Base-by-base conservation (phyloP, 257 asterid genomes). In the Sherardia arvensis region DNA sequence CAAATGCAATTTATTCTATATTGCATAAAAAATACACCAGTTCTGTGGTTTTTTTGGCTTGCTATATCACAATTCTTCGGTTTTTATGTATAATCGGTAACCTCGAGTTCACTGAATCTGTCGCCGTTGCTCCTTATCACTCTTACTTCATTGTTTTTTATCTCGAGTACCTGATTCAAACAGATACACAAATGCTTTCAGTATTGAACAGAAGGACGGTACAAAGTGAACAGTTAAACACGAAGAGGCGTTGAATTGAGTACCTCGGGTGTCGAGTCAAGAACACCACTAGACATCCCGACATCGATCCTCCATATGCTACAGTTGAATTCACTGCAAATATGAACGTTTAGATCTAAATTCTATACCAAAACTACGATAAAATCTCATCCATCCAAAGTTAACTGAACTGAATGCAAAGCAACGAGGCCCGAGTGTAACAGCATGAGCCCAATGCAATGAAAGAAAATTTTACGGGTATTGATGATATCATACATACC, bases 281-380 rank as follows among this genome's bases (percentile, higher is more conserved):
- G 95, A 75, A 92, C 99, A 36, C 99, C 99, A 8, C 93, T 83
- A 17, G 99, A 92, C 99, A 92, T 92, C 53, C 99, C 99, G 38
- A 92, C 97, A 43, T 92, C 99, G 64, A 92, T 82, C 30, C 97
- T 83, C 97, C 97, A 89, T 68, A 92, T 81, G 59, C 82, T 76
- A 66, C 97, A 78, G 68, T 81, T 72, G 81, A 77, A 89, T 66
- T 80, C 83, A 73, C 99, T 92, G 88, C 86, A 74, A 12, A 30
- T 47, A 60, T 76, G 43, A 64, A 43, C 67, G 53, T 8, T 30
- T 2, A 43, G 54, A 68, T 3, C 1, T 0, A 34, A 11, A 11
- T 10, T 9, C 12, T 2, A 38, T 15, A 10, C 47, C 47, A 38
- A 11, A 38, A 38, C 47, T 38, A 0, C 2, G 40, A 5, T 6